Percentiles rank a stretch among this genome's conserved stretches.
Conservation (phyloP, 2,329 filamentous ascomycete genomes). For the Periglandula ipomoeae region DNA sequence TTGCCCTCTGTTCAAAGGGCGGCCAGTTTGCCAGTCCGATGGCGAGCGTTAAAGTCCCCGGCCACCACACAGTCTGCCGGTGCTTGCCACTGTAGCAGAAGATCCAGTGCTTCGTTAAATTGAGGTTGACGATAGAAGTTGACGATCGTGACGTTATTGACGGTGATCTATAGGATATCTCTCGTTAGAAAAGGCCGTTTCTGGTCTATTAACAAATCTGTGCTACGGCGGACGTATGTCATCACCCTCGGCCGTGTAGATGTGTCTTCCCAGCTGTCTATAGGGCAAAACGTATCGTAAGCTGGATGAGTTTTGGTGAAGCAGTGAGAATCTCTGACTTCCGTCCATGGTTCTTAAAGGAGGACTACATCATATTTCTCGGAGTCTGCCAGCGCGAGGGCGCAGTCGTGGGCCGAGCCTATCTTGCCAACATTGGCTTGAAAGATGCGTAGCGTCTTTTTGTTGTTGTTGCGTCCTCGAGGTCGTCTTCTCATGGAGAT, state of each 20-base stretch:
- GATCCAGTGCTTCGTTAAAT: conserved; percentile 8
- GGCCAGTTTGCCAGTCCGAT: conserved; percentile 11
- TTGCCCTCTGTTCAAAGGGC: conserved; percentile 4
- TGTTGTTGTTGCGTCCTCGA: not conserved
- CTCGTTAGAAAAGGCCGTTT: conserved; percentile 7
- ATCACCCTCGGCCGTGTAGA: conserved; percentile 11
- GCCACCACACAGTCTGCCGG: conserved; percentile 10
- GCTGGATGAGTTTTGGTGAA: conserved; percentile 10
- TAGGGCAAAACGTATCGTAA: not conserved
- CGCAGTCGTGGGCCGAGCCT: conserved; percentile 8
- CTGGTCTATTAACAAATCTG: conserved; percentile 8
- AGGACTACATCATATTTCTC: conserved; percentile 11
- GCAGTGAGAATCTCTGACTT: conserved; percentile 4
- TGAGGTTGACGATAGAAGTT: conserved; percentile 12
- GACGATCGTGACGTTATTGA: conserved; percentile 11
- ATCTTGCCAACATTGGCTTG: conserved; percentile 12
- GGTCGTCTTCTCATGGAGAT: not conserved
- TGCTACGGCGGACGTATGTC: conserved; percentile 10
- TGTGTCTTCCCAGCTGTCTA: conserved; percentile 9
- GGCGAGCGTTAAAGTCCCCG: conserved; percentile 13
- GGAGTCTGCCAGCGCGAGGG: conserved; percentile 10
- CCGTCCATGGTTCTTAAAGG: conserved; percentile 11
- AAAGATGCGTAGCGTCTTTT: conserved; percentile 6
- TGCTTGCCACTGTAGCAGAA: conserved; percentile 8
- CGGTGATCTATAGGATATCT: conserved; percentile 11